Percentiles rank a stretch among this genome's conserved stretches.
phyloP scores from a whole-genome alignment of 208 protist genomes.

The Leishmania major region DNA sequence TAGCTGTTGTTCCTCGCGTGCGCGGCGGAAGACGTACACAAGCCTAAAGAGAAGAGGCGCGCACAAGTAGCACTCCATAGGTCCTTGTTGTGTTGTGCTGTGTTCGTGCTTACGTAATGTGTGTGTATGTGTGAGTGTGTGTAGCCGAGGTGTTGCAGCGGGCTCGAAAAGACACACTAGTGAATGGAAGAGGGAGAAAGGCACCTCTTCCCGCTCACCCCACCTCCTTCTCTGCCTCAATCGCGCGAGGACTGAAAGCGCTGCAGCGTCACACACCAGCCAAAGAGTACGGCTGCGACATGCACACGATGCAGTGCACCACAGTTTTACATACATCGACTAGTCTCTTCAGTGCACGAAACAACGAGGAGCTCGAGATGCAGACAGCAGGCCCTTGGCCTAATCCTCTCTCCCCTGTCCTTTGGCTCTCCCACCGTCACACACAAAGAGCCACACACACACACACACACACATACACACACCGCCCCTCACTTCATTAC shows the following conservation, averaged over 20 bases:
- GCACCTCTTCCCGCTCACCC: background rate
- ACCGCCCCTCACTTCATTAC: background rate
- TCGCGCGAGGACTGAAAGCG: background rate
- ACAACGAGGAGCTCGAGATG: background rate
- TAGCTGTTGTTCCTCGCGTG: background rate
- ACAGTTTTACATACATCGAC: background rate
- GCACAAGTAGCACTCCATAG: background rate
- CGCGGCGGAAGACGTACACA: background rate
- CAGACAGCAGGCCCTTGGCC: background rate
- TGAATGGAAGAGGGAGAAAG: background rate
- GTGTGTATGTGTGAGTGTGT: background rate
- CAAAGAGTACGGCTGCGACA: background rate
- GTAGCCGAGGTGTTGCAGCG: background rate
- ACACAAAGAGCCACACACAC: background rate
- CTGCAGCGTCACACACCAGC: background rate
- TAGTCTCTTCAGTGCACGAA: background rate
- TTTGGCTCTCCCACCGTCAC: background rate
- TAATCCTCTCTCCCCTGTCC: background rate
- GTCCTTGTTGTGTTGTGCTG: no score
- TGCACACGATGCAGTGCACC: background rate
- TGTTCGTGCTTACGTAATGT: conserved; percentile 5
- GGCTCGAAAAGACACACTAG: background rate
- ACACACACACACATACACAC: background rate
- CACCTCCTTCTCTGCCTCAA: background rate
- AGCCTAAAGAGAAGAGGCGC: background rate